Base-by-base conservation (phyloP, 768 basidiomycete species). In the Tylopilus rubrobrunneus region DNA sequence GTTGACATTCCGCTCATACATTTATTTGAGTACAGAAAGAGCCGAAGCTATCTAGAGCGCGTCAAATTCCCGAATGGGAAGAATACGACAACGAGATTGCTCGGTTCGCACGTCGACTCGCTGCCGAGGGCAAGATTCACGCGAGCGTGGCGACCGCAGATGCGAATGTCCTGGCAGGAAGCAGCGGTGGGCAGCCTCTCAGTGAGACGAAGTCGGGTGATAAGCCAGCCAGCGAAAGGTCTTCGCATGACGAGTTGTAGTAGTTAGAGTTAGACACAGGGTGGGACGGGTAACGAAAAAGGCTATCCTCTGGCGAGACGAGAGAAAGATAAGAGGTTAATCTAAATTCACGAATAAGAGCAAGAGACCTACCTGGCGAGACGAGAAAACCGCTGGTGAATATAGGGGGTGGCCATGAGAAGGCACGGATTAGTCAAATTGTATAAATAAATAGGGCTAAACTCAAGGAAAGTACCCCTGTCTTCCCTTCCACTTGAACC, bases 1-100 rank as follows among this genome's bases (percentile, higher is more conserved):
- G 5, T 9, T 31, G 25, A 45, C 36, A 31, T n/a, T 42, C 43
- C 33, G 40, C 19, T 58, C 25, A 59, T 27, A 31, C 15, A 41
- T 56, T 15, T 12, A 29, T 56, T 21, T 3, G 49, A 40, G 29
- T 51, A 66, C 74, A 97, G 90, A 97, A 98, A 85, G 97, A 98
- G 66, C 95, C 95, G 6, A 99, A 98, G 69, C 79, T 98, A 6
- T 81, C 86, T 4, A 84, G 97, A 23, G 97, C 97, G 4, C 83
- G 95, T 36, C 85, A 93, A 62, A 97, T 98, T 49, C 96, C 97
- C 0, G 97, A 98, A 67, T 99, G 97, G 97, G 93, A 96, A 57
- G 82, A 82, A 46, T 98, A 98, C 65, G 96, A 99, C 68, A 65
- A 74, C 6, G 94, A 99, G 71, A 94, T 98, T 48, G 87, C 95